These are phyloP conservation scores for Mucor mucedo DNA, from an alignment of 371 early-diverging fungal species.

Conservation along the genomic window DNA sequence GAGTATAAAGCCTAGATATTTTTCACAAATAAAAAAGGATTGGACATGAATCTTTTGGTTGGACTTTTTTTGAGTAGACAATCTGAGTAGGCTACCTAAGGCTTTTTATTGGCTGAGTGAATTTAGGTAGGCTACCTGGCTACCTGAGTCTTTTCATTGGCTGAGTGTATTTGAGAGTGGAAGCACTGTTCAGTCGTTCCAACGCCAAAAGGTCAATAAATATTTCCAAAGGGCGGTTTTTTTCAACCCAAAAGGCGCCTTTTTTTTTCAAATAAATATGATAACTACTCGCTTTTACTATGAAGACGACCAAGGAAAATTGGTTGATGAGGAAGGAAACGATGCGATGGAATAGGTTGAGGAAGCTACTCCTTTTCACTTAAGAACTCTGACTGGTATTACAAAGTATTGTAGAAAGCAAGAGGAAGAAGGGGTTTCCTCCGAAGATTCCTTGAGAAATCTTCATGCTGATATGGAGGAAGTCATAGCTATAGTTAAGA, in stretches of 20 bases:
- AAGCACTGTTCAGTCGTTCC: constrained; percentile 7
- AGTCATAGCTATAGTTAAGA: constrained; percentile 15
- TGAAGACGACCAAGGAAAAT: constrained; percentile 19
- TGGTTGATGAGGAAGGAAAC: constrained; percentile 19
- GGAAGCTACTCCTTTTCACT: constrained; percentile 13
- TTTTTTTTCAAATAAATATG: constrained; percentile 53
- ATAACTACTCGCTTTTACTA: constrained; percentile 21
- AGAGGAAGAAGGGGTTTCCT: constrained; percentile 8
- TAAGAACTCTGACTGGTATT: constrained; percentile 21
- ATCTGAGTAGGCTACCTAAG: constrained; percentile 4
- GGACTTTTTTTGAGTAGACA: constrained; percentile 11
- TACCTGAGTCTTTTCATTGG: constrained; percentile 8
- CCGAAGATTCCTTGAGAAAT: constrained; percentile 9
- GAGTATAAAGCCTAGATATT: constrained; percentile 12
- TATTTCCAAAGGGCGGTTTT: neutral
- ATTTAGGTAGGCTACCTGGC: neutral
- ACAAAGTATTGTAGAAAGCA: constrained; percentile 17
- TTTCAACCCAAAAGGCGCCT: neutral
- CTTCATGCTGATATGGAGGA: constrained; percentile 22
- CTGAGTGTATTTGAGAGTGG: constrained; percentile 1
- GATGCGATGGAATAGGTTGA: constrained; percentile 17
- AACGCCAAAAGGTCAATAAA: neutral
- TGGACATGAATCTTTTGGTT: constrained; percentile 11
- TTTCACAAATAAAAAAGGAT: constrained; percentile 1
- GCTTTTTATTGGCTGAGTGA: no score